These are phyloP conservation scores for Trichocladium antarcticum DNA, from an alignment of 495 filamentous ascomycete genomes.

Conservation along the genomic window DNA sequence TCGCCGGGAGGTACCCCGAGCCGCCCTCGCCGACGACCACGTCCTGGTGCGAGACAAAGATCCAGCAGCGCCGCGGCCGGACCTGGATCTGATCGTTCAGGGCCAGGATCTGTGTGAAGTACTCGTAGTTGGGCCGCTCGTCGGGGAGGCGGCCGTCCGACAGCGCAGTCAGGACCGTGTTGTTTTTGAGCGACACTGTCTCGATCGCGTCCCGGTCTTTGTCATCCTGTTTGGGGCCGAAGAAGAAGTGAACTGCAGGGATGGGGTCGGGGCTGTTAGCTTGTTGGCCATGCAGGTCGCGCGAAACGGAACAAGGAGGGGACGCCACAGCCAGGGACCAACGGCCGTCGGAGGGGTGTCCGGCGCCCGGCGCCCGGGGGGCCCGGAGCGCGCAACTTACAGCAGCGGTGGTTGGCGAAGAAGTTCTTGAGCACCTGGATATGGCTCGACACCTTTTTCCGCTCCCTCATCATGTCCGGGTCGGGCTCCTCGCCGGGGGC, in stretches of 20 bases:
- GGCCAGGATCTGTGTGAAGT: constrained; percentile 35
- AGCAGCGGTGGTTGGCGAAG: constrained; percentile 33
- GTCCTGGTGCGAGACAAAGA: constrained; percentile 35
- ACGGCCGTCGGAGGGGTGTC: not conserved
- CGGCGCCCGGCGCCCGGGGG: not conserved
- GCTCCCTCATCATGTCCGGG: constrained; percentile 34
- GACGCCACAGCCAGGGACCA: constrained; percentile 8
- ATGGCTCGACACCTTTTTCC: constrained; percentile 94
- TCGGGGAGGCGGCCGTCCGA: constrained; percentile 37
- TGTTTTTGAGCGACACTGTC: constrained; percentile 42
- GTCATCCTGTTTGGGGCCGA: constrained; percentile 19
- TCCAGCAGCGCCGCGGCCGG: constrained; percentile 36
- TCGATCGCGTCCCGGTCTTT: constrained; percentile 22
- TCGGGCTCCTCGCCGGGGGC: constrained; percentile 26
- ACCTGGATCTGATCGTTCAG: constrained; percentile 31
- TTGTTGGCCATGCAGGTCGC: constrained; percentile 5
- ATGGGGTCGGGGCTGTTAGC: constrained; percentile 10
- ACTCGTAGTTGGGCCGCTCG: constrained; percentile 42
- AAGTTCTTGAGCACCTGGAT: constrained; percentile 92
- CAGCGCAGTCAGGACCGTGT: constrained; percentile 41
- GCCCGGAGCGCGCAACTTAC: constrained; percentile 16
- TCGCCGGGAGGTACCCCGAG: constrained; percentile 24
- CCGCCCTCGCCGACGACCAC: constrained; percentile 27
- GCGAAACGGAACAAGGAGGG: not conserved
- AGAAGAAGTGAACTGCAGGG: constrained; percentile 39